Base-by-base conservation (phyloP, 768 basidiomycete genomes). In the Termitomyces sp. region DNA sequence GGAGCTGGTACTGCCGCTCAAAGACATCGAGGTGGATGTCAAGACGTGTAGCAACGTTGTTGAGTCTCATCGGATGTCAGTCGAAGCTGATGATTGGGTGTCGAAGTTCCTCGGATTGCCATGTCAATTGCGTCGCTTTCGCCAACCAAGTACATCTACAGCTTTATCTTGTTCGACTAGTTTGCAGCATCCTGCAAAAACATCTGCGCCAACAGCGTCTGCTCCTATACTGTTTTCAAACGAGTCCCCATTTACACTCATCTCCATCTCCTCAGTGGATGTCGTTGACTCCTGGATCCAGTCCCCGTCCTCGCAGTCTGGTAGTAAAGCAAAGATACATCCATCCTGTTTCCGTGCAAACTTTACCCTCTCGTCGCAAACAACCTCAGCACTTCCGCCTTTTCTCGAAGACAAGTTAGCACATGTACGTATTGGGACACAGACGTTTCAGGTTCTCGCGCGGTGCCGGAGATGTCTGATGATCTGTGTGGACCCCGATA, bases 241-340 rank as follows among this genome's bases (percentile, higher is more conserved):
- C n/a, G 61, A 62, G 33, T 59, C 58, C 4, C 58, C 61, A 10
- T 62, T 62, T 33, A 62, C 61, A 6, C 61, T 62, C 45, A 62
- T 62, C 26, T 59, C 61, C 12, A 50, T 55, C 1, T 50, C 55
- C 18, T 62, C 61, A 39, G 52, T 59, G n/a, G 48, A 56, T 24
- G 12, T 42, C 24, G 42, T 62, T 20, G 57, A 51, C 31, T 12
- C 44, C 34, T 62, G 61, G 61, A 47, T 62, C 24, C 33, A 28
- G 39, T 50, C 61, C 16, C 48, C 56, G 18, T 46, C 61, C 12
- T 52, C 56, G 13, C 51, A 59, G n/a, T 44, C 18, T 2, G 57
- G 37, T 16, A 16, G 31, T 20, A 28, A 52, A 18, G 8, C 34
- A 16, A 18, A 28, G 52, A 42, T 62, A n/a, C 46, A 54, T 26